Base-by-base conservation (phyloP, 352 stramenopile species). In the Globisporangium abappressorium region DNA sequence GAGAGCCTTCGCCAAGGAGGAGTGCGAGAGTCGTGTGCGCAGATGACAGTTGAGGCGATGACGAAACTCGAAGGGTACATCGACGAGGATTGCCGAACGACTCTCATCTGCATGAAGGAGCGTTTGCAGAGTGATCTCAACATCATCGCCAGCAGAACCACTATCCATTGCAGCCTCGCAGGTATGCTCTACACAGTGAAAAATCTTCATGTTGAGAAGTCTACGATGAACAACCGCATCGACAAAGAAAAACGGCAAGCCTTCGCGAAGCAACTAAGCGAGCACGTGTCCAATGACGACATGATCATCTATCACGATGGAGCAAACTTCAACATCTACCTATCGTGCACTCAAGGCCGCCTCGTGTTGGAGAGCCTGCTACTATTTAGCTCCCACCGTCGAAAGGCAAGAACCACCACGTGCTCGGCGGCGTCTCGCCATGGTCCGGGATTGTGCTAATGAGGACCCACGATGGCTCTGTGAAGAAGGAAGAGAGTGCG, bases 321-420 rank as follows among this genome's bases (percentile, higher is more conserved):
- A 24, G 73, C 38, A 30, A 77, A 69, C 36, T 73, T 71, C 41
- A 79, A 75, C 33, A 22, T 79, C 9, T 79, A 79, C n/a, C 20
- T 74, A 0, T 73, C 62, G 6, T n/a, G 67, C 2, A 66, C n/a
- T 0, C 9, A 68, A 12, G 64, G 53, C 0, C 72, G 62, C 60
- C 67, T 2, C 64, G 70, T 11, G n/a, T 70, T 20, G 20, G 64
- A 11, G 63, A 75, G 26, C 57, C 51, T 11, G 64, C 66, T 5
- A 55, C 64, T 0, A 57, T 71, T 0, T 22, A 58, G 3, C 36
- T 77, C 1, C 57, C 70, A 0, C 59, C 66, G 26, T 73, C 64
- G 0, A 4, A 77, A 53, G 49, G 60, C 26, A 49, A 74, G 12
- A 79, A 72, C 28, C 46, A 69, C 0, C 70, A 73, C 24, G 34